Evolutionary conservation across 2,329 filamentous ascomycete species (phyloP), one percentile per base, ranked within the genome.

Genomic region (Aspergillus bombycis): DNA sequence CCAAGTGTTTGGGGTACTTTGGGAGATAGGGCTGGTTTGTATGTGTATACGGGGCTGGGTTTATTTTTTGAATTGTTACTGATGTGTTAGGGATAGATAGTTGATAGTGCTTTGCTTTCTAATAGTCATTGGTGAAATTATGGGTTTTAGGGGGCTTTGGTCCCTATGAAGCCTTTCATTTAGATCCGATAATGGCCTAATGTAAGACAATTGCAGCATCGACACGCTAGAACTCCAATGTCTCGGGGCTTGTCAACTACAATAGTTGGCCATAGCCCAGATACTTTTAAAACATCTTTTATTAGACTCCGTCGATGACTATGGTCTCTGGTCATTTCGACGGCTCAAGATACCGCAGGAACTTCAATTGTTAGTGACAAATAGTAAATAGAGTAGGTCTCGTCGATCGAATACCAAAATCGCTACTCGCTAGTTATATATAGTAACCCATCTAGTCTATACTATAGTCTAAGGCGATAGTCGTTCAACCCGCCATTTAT

Each of bases 401-500:
- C 12, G 21, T 48, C 45, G 45, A 48, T 4, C 3, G 21, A 16
- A 52, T 26, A 52, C 48, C 16, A 32, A 19, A 19, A 41, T 10
- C 16, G 38, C 38, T 41, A 10, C n/a, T n/a, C 9, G 16, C 48
- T 46, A 23, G 11, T 48, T 16, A 26, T 28, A 2, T 48, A 48
- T 48, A 48, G 45, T 28, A 52, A 21, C 16, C 28, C 19, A 34
- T 52, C 36, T 55, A 28, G 23, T 57, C 28, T 57, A 46, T 48
- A 38, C 48, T 55, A 12, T 21, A 16, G 23, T 69, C 67, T 70
- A 80, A 16, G 78, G 79, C 52, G 79, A 80, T 59, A 81, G 66
- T 57, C 79, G 68, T 66, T 80, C 72, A 62, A 81, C 68, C 55
- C 72, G 68, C 79, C 79, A 81, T 61, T 69, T 70, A 68, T 74